Base-by-base conservation (phyloP, 75 land plant genomes). In the Pinus taeda region DNA sequence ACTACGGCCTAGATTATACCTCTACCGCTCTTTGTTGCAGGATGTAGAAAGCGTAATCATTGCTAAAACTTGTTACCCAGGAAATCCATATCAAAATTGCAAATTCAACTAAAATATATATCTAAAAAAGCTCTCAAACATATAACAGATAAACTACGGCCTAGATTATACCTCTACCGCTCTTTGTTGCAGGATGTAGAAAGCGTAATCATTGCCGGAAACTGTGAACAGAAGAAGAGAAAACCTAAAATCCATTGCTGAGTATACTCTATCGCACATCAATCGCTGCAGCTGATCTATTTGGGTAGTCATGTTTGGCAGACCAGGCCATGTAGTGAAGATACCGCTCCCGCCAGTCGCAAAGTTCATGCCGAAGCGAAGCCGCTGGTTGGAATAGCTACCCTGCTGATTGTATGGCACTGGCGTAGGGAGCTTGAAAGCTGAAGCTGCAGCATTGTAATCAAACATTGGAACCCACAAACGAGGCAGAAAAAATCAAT, bases 361-460 rank as follows among this genome's bases (percentile, higher is more conserved):
- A 60, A 83, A 83, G 30, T 83, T 81, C 22, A 81, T 76, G 59
- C 85, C 84, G 18, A 29, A 56, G 18, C 55, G 22, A 21, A 66
- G 30, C 53, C 53, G 53, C 73, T 66, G 64, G n/a, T 24, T 73
- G 49, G 61, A 8, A 17, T 24, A 15, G 12, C 20, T 22, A 29
- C 74, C 63, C 21, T 80, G 57, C 75, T 21, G 57, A 42, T 72
- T 74, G 75, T 83, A 87, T 1, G 89, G 82, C 15, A 85, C 24
- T 0, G 92, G 89, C 26, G 89, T 82, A 22, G 36, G 64, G 18
- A 81, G 74, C 6, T 83, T 83, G 42, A 88, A 17, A 57, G 21
- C 67, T 9, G 70, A 61, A 30, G 86, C 86, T 84, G 86, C 76
- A 22, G 8, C 14, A 8, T 29, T 29, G 11, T 14, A 20, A 17